Evolutionary conservation across 345 rosid genomes (phyloP).

Genomic region (Bruguiera parviflora): DNA sequence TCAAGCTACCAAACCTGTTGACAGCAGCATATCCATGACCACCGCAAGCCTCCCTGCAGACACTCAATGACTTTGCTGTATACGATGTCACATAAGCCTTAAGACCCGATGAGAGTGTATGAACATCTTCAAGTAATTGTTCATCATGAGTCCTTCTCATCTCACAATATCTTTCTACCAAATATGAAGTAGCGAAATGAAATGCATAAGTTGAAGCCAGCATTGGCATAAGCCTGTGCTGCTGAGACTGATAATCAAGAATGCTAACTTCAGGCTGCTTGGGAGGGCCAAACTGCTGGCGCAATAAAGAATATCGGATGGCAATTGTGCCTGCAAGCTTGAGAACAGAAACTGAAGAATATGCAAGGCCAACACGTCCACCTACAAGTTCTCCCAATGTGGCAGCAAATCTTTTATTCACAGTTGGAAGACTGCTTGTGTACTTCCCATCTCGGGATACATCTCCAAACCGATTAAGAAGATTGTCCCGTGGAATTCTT

Average conservation of each 20-base stretch:
- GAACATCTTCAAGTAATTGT: constrained; percentile 82
- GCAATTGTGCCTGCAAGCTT: constrained; percentile 83
- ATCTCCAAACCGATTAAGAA: constrained; percentile 96
- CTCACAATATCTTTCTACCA: constrained; percentile 75
- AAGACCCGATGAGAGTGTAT: constrained; percentile 94
- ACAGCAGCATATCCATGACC: constrained; percentile 99
- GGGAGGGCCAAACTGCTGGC: constrained; percentile 98
- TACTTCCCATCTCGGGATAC: constrained; percentile 90
- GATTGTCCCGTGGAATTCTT: constrained; percentile 93
- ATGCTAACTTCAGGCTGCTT: constrained; percentile 94
- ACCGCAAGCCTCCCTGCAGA: constrained; percentile 97
- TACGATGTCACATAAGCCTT: constrained; percentile 90
- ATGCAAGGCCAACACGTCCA: constrained; percentile 89
- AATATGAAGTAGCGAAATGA: constrained; percentile 72
- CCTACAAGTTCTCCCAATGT: constrained; percentile 98
- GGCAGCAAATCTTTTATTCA: constrained; percentile 91
- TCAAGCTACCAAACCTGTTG: constrained; percentile 90
- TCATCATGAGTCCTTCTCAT: constrained; percentile 81
- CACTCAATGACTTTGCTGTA: constrained; percentile 77
- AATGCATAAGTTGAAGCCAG: constrained; percentile 91
- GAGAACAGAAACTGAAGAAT: constrained; percentile 81
- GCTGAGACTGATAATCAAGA: constrained; percentile 98
- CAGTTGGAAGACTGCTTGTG: constrained; percentile 85
- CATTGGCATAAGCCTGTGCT: constrained; percentile 99
- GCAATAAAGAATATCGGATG: constrained; percentile 75